A percentile compares a stretch with the other conserved stretches of the same genome.
phyloP scores from a whole-genome alignment of 768 basidiomycete species.

The Asterophora lycoperdoides region DNA sequence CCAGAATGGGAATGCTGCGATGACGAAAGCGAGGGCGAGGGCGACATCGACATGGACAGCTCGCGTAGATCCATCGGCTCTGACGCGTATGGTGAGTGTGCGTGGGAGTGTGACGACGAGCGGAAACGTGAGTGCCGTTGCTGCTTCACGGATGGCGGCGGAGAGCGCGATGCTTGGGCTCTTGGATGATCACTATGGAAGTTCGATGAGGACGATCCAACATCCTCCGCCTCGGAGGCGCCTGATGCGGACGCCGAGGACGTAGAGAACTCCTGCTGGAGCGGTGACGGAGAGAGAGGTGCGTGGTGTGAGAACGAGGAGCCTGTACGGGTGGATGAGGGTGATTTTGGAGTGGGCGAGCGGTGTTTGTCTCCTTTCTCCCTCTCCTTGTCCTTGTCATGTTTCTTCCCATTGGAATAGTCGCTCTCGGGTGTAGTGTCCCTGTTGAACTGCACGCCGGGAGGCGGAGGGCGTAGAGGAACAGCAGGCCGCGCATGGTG shows the following conservation, averaged over 20 bases:
- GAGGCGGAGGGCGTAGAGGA: slow-evolving; percentile 51
- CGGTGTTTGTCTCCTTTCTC: slow-evolving; percentile 1
- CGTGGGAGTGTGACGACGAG: slow-evolving; percentile 19
- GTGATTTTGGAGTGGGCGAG: slow-evolving; percentile 38
- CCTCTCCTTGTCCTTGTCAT: too few species aligned
- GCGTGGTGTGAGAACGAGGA: slow-evolving; percentile 53
- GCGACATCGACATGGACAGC: background rate
- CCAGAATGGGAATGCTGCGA: too few species aligned
- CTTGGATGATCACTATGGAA: too few species aligned
- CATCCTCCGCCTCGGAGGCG: too few species aligned
- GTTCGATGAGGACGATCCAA: too few species aligned
- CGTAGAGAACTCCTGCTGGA: slow-evolving; percentile 57
- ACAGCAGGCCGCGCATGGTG: slow-evolving; percentile 76
- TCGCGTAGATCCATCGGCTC: slow-evolving; percentile 22
- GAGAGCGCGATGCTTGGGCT: slow-evolving; percentile 14
- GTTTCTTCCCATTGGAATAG: slow-evolving; percentile 13
- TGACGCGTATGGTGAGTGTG: slow-evolving; percentile 1
- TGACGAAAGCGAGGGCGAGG: too few species aligned
- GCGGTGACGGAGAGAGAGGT: slow-evolving; percentile 58
- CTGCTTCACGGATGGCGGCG: slow-evolving; percentile 17
- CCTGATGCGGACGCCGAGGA: background rate
- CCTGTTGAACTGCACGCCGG: slow-evolving; percentile 5
- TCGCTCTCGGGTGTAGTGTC: slow-evolving; percentile 21
- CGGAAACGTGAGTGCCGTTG: slow-evolving; percentile 12
- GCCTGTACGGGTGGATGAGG: slow-evolving; percentile 48